Percentiles rank a stretch among this genome's conserved stretches.
These are phyloP conservation scores for Tremella yokohamensis DNA, from an alignment of 768 basidiomycete genomes.

Conservation along the genomic window DNA sequence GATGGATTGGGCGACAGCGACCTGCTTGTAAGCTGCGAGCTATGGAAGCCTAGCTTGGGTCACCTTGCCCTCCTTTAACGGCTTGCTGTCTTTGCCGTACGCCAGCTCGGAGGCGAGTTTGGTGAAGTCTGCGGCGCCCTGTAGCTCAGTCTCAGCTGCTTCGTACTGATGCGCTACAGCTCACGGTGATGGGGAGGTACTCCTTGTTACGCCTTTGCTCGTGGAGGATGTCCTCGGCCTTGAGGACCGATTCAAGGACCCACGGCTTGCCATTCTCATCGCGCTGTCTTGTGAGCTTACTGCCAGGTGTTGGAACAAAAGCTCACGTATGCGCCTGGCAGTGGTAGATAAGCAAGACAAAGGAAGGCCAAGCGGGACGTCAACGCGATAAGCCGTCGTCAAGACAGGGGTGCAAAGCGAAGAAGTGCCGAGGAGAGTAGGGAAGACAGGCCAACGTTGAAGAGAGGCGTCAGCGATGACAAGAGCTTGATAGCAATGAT, in stretches of 20 bases:
- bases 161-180: background rate
- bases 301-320: background rate
- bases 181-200: slow-evolving; percentile 80
- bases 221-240: slow-evolving; percentile 65
- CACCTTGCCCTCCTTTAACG: slow-evolving; percentile 63
- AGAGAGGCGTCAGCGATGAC: background rate
- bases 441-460: background rate
- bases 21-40: slow-evolving; percentile 52
- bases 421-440: background rate
- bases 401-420: background rate
- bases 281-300: slow-evolving; percentile 52
- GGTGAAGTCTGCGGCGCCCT: slow-evolving; percentile 76
- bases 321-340: slow-evolving; percentile 44
- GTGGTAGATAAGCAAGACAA: slow-evolving; percentile 3
- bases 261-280: slow-evolving; percentile 94
- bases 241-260: slow-evolving; percentile 81
- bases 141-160: background rate
- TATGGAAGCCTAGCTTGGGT: slow-evolving; percentile 35
- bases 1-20: slow-evolving; percentile 86
- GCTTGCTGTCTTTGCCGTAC: slow-evolving; percentile 75
- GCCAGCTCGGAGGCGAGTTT: slow-evolving; percentile 77
- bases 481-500: background rate
- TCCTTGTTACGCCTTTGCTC: slow-evolving; percentile 79
- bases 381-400: background rate
- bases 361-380: slow-evolving; percentile 3